phyloP scores from a whole-genome alignment of 345 rosid species.

The Pugionium cornutum region DNA sequence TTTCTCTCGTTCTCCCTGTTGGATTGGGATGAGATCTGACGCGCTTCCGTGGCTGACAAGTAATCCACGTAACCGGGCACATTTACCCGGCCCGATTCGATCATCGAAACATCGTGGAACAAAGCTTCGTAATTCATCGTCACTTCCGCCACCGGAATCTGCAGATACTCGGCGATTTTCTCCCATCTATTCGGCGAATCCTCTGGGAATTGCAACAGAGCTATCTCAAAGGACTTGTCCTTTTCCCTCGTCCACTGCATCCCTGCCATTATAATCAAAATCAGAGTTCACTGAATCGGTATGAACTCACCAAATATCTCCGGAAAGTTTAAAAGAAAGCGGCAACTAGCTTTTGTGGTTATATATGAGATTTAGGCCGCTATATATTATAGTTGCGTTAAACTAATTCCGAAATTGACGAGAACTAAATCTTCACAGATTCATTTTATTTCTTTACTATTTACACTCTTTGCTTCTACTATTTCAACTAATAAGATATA shows the following conservation, averaged over 20 bases:
- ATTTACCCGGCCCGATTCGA: conserved; percentile 53
- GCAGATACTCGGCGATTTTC: conserved; percentile 43
- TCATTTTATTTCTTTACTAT: too few species aligned
- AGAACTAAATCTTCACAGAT: too few species aligned
- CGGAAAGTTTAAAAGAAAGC: too few species aligned
- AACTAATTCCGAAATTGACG: too few species aligned
- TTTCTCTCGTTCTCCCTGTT: conserved; percentile 40
- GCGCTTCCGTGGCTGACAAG: not conserved
- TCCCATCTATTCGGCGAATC: conserved; percentile 48
- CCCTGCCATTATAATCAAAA: not conserved
- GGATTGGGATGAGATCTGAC: conserved; percentile 35
- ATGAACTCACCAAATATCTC: too few species aligned
- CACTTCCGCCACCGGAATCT: conserved; percentile 44
- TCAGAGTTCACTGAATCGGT: too few species aligned
- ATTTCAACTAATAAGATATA: too few species aligned
- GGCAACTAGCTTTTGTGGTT: too few species aligned
- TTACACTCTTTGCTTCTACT: too few species aligned
- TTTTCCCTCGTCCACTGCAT: not conserved
- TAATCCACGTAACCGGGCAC: conserved; percentile 45
- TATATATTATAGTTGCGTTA: too few species aligned
- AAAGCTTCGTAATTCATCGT: conserved; percentile 48
- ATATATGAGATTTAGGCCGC: too few species aligned
- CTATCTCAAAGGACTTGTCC: conserved; percentile 58
- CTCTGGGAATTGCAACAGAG: conserved; percentile 48
- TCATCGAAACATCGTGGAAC: conserved; percentile 50